These are phyloP conservation scores for Corchorus olitorius DNA, from an alignment of 345 rosid genomes.

Conservation along the genomic window DNA sequence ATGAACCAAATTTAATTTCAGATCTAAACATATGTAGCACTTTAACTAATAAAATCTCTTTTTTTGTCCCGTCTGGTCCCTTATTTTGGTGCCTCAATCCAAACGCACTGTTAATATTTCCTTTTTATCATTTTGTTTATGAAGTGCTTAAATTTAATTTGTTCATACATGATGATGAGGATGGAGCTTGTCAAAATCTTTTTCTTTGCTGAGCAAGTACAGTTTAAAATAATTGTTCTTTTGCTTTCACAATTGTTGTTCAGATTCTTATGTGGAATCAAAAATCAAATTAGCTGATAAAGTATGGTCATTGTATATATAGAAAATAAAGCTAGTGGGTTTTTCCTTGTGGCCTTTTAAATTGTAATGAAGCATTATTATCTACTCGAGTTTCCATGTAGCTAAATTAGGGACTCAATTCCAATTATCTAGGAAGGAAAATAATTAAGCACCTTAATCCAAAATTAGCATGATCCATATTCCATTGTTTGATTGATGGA, in stretches of 20 bases:
- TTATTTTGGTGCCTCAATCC: too few species aligned
- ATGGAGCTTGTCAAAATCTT: neutral
- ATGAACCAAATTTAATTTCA: too few species aligned
- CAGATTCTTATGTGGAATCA: neutral
- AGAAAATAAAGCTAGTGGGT: neutral
- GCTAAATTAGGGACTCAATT: neutral
- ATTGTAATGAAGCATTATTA: neutral
- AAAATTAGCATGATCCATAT: neutral
- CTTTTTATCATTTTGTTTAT: neutral
- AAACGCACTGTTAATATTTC: too few species aligned
- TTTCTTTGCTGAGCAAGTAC: neutral
- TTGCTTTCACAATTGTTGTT: neutral
- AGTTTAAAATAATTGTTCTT: neutral
- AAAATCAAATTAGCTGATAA: too few species aligned
- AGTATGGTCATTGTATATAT: too few species aligned
- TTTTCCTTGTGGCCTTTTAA: neutral
- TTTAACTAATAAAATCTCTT: too few species aligned
- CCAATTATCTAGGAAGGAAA: neutral
- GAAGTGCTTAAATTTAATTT: neutral
- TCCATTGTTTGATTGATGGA: too few species aligned
- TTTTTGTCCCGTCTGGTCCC: too few species aligned
- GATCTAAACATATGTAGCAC: too few species aligned
- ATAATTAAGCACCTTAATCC: too few species aligned
- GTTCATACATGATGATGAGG: neutral
- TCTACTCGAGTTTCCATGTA: neutral